Percentiles rank a stretch among this genome's conserved stretches.
These are phyloP conservation scores for Tetracentron sinense DNA, from an alignment of 164 flowering plant species.

Conservation along the genomic window DNA sequence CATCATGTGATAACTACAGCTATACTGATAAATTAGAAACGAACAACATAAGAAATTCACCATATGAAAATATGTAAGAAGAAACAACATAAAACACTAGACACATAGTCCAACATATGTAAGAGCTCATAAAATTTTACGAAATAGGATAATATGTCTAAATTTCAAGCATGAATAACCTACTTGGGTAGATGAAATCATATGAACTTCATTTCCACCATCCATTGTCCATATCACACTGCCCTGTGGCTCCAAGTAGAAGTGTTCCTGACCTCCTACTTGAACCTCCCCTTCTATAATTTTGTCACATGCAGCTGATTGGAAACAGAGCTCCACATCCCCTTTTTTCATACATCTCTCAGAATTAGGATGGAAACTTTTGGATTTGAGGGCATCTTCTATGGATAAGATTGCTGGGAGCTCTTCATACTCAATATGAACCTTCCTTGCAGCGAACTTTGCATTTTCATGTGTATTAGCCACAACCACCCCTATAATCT, in stretches of 20 bases:
- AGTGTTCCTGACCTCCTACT: constrained; percentile 95
- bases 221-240: constrained; percentile 81
- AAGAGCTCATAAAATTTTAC: too few relatives aligned
- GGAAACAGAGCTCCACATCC: constrained; percentile 75
- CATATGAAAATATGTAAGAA: too few relatives aligned
- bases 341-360: constrained; percentile 63
- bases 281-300: constrained; percentile 84
- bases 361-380: constrained; percentile 73
- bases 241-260: constrained; percentile 83
- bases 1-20: too few relatives aligned
- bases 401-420: constrained; percentile 79
- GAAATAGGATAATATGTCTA: too few relatives aligned
- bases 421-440: constrained; percentile 75
- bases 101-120: too few relatives aligned
- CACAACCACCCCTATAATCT: constrained; percentile 88
- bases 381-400: constrained; percentile 58
- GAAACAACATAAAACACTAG: too few relatives aligned
- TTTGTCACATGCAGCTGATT: constrained; percentile 61
- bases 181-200: constrained; percentile 96
- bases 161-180: constrained; percentile 12
- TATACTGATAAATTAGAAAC: too few relatives aligned
- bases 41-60: too few relatives aligned
- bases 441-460: constrained; percentile 69
- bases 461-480: constrained; percentile 97
- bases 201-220: constrained; percentile 88